Conservation (phyloP, 2,329 filamentous ascomycete genomes). For the Trichoderma harzianum region DNA sequence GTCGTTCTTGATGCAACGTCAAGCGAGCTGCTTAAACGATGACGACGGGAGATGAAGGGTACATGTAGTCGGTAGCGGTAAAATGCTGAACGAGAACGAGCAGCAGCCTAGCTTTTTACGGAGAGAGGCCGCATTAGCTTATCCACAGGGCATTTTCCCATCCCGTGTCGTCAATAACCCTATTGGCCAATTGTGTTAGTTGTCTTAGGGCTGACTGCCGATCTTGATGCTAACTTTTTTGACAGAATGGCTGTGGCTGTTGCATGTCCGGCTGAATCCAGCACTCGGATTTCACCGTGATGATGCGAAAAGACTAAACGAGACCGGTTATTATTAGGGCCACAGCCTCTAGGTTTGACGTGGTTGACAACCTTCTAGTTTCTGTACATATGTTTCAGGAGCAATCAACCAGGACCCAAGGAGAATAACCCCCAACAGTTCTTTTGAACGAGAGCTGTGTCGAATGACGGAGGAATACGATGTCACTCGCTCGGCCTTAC, state of each 20-base stretch:
- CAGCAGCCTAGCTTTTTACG: not conserved
- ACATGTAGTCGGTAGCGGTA: not conserved
- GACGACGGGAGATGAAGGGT: not conserved
- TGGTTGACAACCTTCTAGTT: not conserved
- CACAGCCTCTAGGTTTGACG: not conserved
- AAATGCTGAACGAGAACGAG: slow-evolving; percentile 9
- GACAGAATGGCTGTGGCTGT: not conserved
- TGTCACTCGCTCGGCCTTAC: not conserved
- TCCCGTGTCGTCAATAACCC: not conserved
- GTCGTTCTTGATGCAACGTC: not conserved
- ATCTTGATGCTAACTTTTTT: not conserved
- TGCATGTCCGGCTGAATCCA: not conserved
- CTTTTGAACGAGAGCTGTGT: not conserved
- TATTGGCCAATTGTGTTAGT: not conserved
- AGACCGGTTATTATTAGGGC: not conserved
- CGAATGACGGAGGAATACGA: not conserved
- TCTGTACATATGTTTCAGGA: not conserved
- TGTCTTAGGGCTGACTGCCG: not conserved
- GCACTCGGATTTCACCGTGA: not conserved
- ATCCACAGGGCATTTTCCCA: not conserved
- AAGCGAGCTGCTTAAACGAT: not conserved
- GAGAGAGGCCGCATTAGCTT: not conserved
- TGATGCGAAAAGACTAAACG: not conserved
- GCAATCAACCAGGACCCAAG: not conserved
- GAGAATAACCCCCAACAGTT: not conserved